Evolutionary conservation across 1,284 basidiomycete species (phyloP), one percentile per base, ranked within the genome.

Genomic region (Cryptococcus sp.): DNA sequence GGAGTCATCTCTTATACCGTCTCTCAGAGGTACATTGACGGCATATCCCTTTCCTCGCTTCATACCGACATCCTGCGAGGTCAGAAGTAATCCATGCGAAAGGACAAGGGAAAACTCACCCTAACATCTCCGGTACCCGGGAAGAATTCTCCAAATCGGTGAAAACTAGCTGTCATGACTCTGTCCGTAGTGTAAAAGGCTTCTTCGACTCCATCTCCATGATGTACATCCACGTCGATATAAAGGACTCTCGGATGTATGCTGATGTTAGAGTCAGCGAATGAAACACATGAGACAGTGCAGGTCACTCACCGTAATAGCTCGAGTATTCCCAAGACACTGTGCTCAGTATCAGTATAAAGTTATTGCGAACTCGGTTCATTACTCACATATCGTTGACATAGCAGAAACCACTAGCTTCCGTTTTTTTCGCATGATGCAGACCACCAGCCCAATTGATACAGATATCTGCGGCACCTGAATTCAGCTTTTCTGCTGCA

Each of bases 401-500:
- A 79, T 97, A 98, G 81, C 93, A 98, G 79, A 98, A 97, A 5
- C 93, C 93, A 31, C 87, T 89, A 0, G 95, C 95, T 78, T 97
- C 94, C 52, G 89, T 84, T 77, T 97, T 98, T 79, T 98, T 98
- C 33, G 95, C 96, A 74, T 98, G 95, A 78, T 98, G 95, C 8
- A 98, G 81, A 1, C 95, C 95, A 5, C 95, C 95, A 0, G 93
- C 91, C 95, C 95, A 98, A 77, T 98, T 98, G 67, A 98, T 91
- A 0, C 88, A 88, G 55, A 97, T 90, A 74, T 98, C 94, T 3
- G 91, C 82, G 2, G 87, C 82, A 1, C 93, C 93, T 11, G 84
- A 83, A 56, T 89, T 84, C 54, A 98, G 81, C 31, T 87, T 81
- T 58, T 89, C 83, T 0, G 95, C 92, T 4, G 90, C 94, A 59